Conservation (phyloP, 1,139 yeast genomes). For the Zygoascus meyerae region DNA sequence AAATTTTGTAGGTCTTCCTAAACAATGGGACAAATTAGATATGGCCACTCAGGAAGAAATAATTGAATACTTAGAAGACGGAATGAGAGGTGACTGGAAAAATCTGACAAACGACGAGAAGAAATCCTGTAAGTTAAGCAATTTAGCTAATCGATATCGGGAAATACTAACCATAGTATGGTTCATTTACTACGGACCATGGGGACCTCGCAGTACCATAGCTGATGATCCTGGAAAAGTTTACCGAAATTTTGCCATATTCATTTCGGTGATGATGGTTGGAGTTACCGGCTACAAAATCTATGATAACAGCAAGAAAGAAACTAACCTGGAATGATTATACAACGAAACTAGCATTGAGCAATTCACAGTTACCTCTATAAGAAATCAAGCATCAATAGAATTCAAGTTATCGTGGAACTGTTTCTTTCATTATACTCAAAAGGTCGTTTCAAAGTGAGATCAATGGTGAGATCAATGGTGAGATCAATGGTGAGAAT, state of each 20-base stretch:
- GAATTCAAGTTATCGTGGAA: no score
- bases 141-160: background rate
- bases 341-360: background rate
- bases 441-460: no score
- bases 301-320: background rate
- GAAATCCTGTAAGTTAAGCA: constrained; percentile 31
- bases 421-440: no score
- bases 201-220: constrained; percentile 35
- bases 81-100: constrained; percentile 41
- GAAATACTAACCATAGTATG: constrained; percentile 18
- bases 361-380: no score
- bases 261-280: constrained; percentile 20
- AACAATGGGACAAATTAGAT: constrained; percentile 38
- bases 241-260: constrained; percentile 26
- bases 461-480: no score
- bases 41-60: constrained; percentile 40
- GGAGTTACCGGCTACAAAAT: constrained; percentile 30
- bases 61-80: constrained; percentile 40
- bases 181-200: constrained; percentile 35
- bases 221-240: constrained; percentile 26
- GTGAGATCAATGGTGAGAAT: no score
- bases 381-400: no score
- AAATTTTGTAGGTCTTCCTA: constrained; percentile 25
- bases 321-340: background rate
- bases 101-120: constrained; percentile 33